phyloP scores from a whole-genome alignment of 2,329 filamentous ascomycete genomes.

The Helminthosporium solani region DNA sequence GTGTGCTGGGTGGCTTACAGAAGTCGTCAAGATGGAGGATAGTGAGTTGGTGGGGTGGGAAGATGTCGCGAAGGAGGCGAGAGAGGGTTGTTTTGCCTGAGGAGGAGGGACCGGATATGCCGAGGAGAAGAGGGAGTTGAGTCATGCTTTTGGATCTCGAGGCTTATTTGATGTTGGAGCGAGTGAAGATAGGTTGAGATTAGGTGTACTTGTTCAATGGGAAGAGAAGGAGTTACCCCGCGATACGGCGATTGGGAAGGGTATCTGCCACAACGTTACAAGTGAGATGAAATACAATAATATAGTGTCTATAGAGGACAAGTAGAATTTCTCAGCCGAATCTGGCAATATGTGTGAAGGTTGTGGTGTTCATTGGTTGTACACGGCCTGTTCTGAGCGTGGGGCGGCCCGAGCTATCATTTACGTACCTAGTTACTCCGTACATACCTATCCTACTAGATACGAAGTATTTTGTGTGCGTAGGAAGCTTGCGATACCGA shows the following conservation, averaged over 20 bases:
- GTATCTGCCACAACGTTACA: too few species aligned
- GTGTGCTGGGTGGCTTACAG: too few species aligned
- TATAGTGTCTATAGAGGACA: too few species aligned
- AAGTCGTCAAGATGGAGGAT: slow-evolving; percentile 97
- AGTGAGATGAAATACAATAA: neutral
- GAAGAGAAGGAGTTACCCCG: too few species aligned
- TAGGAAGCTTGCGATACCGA: slow-evolving; percentile 8
- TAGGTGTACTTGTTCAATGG: too few species aligned
- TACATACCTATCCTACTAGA: too few species aligned
- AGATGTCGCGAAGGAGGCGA: slow-evolving; percentile 77
- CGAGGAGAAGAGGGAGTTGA: slow-evolving; percentile 61
- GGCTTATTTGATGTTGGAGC: too few species aligned
- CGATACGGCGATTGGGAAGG: too few species aligned
- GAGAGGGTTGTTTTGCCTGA: slow-evolving; percentile 95
- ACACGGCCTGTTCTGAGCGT: slow-evolving; percentile 1
- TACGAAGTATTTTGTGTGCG: neutral
- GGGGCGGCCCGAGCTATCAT: slow-evolving; percentile 10
- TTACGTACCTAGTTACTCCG: neutral
- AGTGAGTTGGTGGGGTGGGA: slow-evolving; percentile 62
- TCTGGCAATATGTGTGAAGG: slow-evolving; percentile 5
- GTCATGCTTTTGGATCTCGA: slow-evolving; percentile 2
- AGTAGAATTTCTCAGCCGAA: neutral
- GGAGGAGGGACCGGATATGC: slow-evolving; percentile 85
- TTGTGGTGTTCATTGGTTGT: slow-evolving; percentile 7
- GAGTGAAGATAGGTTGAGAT: too few species aligned